These are phyloP conservation scores for Isoetes taiwanensis DNA, from an alignment of 75 land plant genomes.

Conservation along the genomic window DNA sequence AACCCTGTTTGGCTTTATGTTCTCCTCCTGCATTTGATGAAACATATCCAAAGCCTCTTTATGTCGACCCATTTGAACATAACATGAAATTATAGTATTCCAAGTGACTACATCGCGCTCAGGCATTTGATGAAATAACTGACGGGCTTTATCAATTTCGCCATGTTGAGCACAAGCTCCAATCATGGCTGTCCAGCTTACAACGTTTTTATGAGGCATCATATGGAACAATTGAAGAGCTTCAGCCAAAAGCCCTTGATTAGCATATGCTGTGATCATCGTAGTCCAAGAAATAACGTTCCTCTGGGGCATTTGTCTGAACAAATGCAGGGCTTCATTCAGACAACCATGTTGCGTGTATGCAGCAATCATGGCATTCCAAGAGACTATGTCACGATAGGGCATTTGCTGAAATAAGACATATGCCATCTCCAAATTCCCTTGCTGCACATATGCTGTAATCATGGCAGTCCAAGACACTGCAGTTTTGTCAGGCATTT, in stretches of 20 bases:
- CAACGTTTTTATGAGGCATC: neutral
- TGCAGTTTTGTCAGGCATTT: neutral
- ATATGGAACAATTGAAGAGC: neutral
- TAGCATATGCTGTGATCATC: conserved; percentile 14
- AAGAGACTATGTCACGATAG: conserved; percentile 33
- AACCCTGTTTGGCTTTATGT: too few species aligned
- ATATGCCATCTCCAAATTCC: too few species aligned
- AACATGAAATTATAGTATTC: too few species aligned
- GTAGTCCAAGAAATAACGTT: neutral
- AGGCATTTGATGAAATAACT: neutral
- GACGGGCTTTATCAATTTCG: neutral
- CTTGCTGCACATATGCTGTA: neutral
- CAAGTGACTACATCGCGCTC: neutral
- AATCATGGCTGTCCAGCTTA: neutral
- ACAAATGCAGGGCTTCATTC: neutral
- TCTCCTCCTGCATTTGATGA: too few species aligned
- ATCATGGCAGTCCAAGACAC: neutral
- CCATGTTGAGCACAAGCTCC: neutral
- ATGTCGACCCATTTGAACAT: too few species aligned
- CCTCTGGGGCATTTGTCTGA: neutral
- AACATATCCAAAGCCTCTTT: too few species aligned
- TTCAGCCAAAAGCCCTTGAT: neutral
- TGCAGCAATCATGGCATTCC: conserved; percentile 18
- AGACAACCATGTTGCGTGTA: conserved; percentile 12
- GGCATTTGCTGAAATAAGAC: conserved; percentile 33